phyloP scores from a whole-genome alignment of 768 basidiomycete species.

The Psilocybe cyanescens region DNA sequence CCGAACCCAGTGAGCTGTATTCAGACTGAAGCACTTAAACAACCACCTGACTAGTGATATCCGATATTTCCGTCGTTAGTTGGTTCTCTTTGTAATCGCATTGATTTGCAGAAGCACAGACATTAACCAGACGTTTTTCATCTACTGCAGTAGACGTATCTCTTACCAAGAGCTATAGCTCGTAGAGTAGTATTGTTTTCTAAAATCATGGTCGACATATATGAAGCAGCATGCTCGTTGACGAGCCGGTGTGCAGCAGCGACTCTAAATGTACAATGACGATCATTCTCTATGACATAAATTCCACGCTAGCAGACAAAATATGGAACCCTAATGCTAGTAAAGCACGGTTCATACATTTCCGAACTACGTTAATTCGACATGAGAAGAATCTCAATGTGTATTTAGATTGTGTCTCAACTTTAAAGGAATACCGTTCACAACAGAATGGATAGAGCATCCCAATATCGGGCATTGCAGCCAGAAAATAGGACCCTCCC shows the following conservation, averaged over 20 bases:
- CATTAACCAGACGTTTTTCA: neutral
- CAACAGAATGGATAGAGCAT: neutral
- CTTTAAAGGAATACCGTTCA: neutral
- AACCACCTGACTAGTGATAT: too few species aligned
- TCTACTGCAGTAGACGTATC: neutral
- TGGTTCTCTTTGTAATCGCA: neutral
- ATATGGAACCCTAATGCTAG: neutral
- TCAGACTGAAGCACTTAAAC: too few species aligned
- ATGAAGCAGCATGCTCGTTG: neutral
- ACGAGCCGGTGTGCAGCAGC: neutral
- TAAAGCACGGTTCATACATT: neutral
- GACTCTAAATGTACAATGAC: neutral
- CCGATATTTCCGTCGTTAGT: too few species aligned
- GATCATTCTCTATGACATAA: neutral
- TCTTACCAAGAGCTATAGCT: too few species aligned
- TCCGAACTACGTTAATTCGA: neutral
- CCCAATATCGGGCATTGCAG: neutral
- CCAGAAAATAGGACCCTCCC: neutral
- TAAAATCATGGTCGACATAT: neutral
- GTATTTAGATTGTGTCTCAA: neutral
- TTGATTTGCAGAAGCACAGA: neutral
- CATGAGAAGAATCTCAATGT: neutral
- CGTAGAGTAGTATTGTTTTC: neutral
- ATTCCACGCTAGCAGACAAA: neutral
- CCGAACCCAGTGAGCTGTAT: too few species aligned